Base-by-base conservation (phyloP, 2,329 filamentous ascomycete genomes). In the Westerdykella sp. region DNA sequence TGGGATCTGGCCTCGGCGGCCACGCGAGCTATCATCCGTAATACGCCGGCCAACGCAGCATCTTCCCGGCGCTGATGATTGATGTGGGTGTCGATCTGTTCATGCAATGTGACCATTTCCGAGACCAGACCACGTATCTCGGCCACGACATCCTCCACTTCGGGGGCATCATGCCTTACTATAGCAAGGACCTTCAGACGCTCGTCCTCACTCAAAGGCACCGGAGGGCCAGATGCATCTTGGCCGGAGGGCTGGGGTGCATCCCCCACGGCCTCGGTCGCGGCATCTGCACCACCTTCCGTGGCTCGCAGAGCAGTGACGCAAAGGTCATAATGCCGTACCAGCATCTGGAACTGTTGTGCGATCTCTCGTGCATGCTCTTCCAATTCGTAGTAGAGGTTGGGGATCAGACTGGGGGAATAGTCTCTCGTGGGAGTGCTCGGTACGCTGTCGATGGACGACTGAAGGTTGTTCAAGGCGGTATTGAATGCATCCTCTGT, bases 221-320 rank as follows among this genome's bases (percentile, higher is more conserved):
- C 81, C 34, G 85, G 71, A 67, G 62, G 79, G 66, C 54, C 57
- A n/a, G 59, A 55, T 13, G 62, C 52, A 22, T 60, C 50, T 38
- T 57, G 49, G 21, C 43, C 48, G 9, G 62, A 58, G 28, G 63
- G 53, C 22, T 52, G 48, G 3, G 58, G 54, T 4, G 53, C 58
- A 43, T 70, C 66, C 22, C 62, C 64, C 1, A 66, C 63, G 15
- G 65, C 66, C 40, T 68, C 63, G n/a, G 63, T 68, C 2, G 71
- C 72, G 12, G 73, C 73, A 46, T 71, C 71, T 10, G 70, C 69
- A 9, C 73, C 72, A 44, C 73, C 72, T 69, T 95, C 89, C 3
- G 90, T 96, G 40, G 91, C 88, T 46, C 89, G 86, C 35, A 96
- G 84, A 1, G 91, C 91, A 1, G 84, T 91, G 12, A 95, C 87